Conservation (phyloP, 2,329 filamentous ascomycete genomes). For the Metarhizium sp. region DNA sequence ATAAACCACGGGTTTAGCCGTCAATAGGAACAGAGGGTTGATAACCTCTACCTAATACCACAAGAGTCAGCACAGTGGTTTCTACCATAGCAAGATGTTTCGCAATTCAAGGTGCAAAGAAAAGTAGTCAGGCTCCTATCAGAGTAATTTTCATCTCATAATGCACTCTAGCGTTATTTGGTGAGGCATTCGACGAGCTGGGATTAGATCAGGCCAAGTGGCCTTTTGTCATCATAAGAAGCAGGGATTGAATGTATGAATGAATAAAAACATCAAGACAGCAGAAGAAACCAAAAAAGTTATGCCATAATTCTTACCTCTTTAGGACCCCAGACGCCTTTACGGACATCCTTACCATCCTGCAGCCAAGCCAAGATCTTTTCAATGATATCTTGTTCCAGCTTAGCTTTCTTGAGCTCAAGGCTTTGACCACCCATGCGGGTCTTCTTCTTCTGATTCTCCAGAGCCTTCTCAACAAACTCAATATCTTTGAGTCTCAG, state of each 20-base stretch:
- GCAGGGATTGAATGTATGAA: slow-evolving; percentile 4
- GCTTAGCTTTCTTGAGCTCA: slow-evolving; percentile 95
- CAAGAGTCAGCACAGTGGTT: slow-evolving; percentile 12
- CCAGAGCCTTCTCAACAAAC: slow-evolving; percentile 92
- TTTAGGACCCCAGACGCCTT: slow-evolving; percentile 82
- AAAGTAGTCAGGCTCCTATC: slow-evolving; percentile 31
- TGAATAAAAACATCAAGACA: neutral
- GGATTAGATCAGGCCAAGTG: slow-evolving; percentile 88
- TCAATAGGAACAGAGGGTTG: slow-evolving; percentile 90
- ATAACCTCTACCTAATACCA: slow-evolving; percentile 77
- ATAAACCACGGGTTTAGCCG: slow-evolving; percentile 94
- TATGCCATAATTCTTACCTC: slow-evolving; percentile 60
- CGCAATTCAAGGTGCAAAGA: slow-evolving; percentile 5
- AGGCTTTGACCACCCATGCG: slow-evolving; percentile 87
- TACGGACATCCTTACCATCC: slow-evolving; percentile 86
- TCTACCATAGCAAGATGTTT: slow-evolving; percentile 2
- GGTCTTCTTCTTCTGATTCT: slow-evolving; percentile 89
- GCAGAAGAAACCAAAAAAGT: slow-evolving; percentile 11
- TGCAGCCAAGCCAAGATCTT: slow-evolving; percentile 78
- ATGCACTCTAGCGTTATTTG: slow-evolving; percentile 64
- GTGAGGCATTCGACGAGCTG: slow-evolving; percentile 98
- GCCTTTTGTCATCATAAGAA: slow-evolving; percentile 97
- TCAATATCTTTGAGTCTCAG: slow-evolving; percentile 97
- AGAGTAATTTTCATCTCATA: slow-evolving; percentile 80
- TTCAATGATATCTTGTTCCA: slow-evolving; percentile 88